Base-by-base conservation (phyloP, 106 monocot genomes). In the Acorus calamus region DNA sequence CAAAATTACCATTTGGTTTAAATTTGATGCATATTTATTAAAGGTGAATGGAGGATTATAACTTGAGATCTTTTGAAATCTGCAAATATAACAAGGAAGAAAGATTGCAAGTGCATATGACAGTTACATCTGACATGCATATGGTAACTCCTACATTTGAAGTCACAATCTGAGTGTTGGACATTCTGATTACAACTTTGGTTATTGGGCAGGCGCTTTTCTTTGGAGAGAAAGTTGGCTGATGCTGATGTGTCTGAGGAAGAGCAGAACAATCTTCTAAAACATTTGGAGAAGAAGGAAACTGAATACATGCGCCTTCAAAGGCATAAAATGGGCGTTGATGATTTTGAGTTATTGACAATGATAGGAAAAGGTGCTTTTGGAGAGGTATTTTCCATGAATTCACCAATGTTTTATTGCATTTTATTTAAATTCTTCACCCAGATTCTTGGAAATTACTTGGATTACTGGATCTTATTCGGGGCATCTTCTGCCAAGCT, bases 311-410 rank as follows among this genome's bases (percentile, higher is more conserved):
- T 93, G 92, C 88, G 92, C 2, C 75, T 88, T 60, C 88, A 83
- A 56, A 82, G 92, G 76, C 92, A 93, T 66, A 93, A 88, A 80
- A 93, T 93, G 92, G 82, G 85, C 46, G 92, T 65, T 44, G 92
- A 85, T 62, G 92, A 88, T 74, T 92, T 92, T 71, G 87, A 92
- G 42, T 72, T 92, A 42, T 71, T 92, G 47, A 88, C 80, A 8
- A 88, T 93, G 76, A 93, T 93, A 55, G 92, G 92, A 28, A 93
- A 80, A 66, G 92, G 92, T 47, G 92, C 92, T 56, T 93, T 93
- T 64, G 92, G 92, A 13, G 92, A 93, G 92, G 92, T 93, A 80
- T 28, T 28, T 28, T 28, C 28, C 28, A 28, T 28, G 28, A 28
- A 28, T 28, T 28, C 28, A 28, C 28, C 28, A 73, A 57, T 41